Conservation (phyloP, 208 protist species). For the Leishmania gerbilli region DNA sequence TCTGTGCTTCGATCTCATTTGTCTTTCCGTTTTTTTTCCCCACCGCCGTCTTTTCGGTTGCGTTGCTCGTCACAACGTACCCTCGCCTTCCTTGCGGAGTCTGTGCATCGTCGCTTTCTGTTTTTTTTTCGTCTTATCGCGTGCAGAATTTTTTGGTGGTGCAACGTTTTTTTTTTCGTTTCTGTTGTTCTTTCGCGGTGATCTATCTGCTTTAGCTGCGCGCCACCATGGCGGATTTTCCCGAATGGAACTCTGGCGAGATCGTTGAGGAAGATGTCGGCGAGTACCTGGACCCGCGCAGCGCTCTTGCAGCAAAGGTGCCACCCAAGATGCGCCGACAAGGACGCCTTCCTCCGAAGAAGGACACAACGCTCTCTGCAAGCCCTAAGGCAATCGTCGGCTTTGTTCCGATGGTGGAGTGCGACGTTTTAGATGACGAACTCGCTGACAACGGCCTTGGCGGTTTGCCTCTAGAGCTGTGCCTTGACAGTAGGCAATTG, state of each 20-base stretch:
- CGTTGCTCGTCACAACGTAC: too few relatives aligned
- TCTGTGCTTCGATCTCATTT: neutral
- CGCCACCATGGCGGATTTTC: conserved; percentile 7
- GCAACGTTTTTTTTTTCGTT: neutral
- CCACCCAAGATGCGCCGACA: conserved; percentile 25
- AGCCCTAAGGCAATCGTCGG: conserved; percentile 18
- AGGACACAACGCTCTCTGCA: neutral
- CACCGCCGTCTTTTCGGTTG: neutral
- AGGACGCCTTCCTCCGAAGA: conserved; percentile 4
- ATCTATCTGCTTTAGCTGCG: neutral
- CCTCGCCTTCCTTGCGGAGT: too few relatives aligned
- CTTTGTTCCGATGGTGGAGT: conserved; percentile 20
- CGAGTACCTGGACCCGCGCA: conserved; percentile 35
- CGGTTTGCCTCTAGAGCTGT: conserved; percentile 1
- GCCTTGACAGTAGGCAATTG: neutral
- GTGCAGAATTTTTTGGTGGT: too few relatives aligned
- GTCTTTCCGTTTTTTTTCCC: neutral
- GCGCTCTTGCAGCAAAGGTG: conserved; percentile 14
- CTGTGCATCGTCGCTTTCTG: neutral
- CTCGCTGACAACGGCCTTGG: conserved; percentile 11
- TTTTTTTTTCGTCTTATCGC: neutral
- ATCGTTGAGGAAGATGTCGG: conserved; percentile 50
- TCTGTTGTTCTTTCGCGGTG: neutral
- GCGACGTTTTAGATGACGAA: conserved; percentile 33
- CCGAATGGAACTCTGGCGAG: conserved; percentile 33